Conservation (phyloP, 2,329 filamentous ascomycete species). For the Arthrobotrys entomopaga region DNA sequence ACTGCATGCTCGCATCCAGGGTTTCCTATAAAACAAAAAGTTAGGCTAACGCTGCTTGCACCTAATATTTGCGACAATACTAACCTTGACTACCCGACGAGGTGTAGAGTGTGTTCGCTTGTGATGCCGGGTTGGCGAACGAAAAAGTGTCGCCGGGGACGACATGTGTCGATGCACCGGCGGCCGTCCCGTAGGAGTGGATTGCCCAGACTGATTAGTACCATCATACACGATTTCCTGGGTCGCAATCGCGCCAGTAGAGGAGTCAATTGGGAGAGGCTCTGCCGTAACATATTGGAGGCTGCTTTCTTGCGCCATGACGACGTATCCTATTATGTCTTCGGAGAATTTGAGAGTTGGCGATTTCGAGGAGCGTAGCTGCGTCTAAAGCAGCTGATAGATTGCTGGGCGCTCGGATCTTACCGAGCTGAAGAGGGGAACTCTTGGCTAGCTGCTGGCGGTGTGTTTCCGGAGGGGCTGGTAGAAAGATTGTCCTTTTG, state of each 20-base stretch:
- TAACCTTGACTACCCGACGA: constrained; percentile 57
- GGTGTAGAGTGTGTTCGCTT: constrained; percentile 57
- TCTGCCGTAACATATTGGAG: constrained; percentile 36
- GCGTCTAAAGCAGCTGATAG: constrained; percentile 3
- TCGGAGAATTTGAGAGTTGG: constrained; percentile 4
- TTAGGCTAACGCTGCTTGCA: neutral
- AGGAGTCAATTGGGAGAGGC: constrained; percentile 29
- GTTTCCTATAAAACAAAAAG: constrained; percentile 51
- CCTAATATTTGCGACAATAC: neutral
- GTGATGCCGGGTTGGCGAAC: constrained; percentile 56
- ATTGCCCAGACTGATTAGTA: constrained; percentile 32
- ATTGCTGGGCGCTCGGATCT: constrained; percentile 6
- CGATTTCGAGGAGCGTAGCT: neutral
- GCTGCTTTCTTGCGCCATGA: constrained; percentile 28
- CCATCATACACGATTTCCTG: constrained; percentile 23
- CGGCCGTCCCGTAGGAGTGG: constrained; percentile 43
- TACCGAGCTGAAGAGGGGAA: too few species aligned
- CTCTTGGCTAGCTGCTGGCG: too few species aligned
- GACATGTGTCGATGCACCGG: constrained; percentile 50
- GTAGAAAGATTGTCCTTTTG: neutral
- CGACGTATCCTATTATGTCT: neutral
- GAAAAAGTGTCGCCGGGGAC: constrained; percentile 53
- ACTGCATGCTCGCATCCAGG: constrained; percentile 57
- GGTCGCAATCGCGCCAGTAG: neutral
- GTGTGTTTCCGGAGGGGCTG: too few species aligned